Evolutionary conservation across 345 rosid species (phyloP), one percentile per base, ranked within the genome.

Genomic region (Geranium rotundifolium): DNA sequence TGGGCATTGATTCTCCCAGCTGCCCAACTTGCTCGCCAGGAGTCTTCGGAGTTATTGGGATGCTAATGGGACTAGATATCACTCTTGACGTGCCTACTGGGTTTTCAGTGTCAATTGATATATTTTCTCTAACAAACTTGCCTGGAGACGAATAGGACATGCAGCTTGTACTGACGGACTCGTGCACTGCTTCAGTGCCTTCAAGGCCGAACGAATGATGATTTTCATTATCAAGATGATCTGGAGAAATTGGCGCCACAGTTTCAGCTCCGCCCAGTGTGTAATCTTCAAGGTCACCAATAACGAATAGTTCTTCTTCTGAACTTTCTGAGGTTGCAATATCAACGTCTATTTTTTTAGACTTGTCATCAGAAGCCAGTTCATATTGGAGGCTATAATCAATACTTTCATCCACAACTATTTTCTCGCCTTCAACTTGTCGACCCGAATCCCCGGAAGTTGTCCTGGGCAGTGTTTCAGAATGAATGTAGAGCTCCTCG

Each of bases 251-350:
- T 59, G 76, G 67, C 63, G 61, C 76, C 56, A 54, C 65, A 18
- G 55, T n/a, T 56, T 61, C 65, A 65, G 49, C 55, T 60, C 72
- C 72, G n/a, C 54, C 64, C 46, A 63, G 63, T 66, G 78, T 75
- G 52, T 54, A 65, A 59, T 79, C 84, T 59, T 75, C 87, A 71
- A 82, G 76, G 77, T 87, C 91, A 56, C 87, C 64, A 69, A 89
- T 84, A 66, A 69, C 75, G 69, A 92, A 86, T 31, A 87, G 91
- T 58, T 83, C 96, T 52, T 84, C 98, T 66, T 83, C 88, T 57
- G 76, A 77, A 73, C 75, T 69, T 69, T 79, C 81, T 17, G 74
- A 69, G 17, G 60, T 66, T 62, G 72, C 68, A 74, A 71, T 56
- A 39, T 66, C 73, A 70, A 62, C 63, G 61, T 34, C 59, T 57